Conservation (phyloP, 257 asterid genomes). For the Datura wrightii region DNA sequence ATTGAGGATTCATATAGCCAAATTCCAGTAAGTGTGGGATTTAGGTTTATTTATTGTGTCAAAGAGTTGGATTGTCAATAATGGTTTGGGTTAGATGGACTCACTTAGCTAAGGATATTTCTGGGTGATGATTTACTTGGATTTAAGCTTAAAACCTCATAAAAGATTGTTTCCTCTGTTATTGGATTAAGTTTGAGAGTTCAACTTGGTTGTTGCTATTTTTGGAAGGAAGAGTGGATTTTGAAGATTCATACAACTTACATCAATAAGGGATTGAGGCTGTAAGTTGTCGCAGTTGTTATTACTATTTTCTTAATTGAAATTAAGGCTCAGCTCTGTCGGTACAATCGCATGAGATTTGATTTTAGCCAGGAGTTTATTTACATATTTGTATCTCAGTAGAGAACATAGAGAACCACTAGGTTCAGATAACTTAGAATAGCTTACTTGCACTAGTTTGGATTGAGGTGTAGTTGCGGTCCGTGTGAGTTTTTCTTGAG, state of each 20-base stretch:
- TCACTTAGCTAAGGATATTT: constrained; percentile 5
- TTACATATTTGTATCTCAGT: neutral
- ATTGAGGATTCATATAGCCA: neutral
- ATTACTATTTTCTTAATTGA: neutral
- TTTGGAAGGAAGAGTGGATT: neutral
- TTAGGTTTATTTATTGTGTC: neutral
- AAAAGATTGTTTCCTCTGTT: neutral
- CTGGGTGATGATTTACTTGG: neutral
- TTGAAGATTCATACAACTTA: neutral
- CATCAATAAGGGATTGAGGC: constrained; percentile 4
- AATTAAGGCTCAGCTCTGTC: neutral
- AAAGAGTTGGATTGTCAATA: neutral
- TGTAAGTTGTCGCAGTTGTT: neutral
- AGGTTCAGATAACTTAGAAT: neutral
- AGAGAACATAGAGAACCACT: neutral
- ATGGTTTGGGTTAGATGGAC: constrained; percentile 21
- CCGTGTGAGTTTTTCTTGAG: neutral
- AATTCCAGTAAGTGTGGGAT: neutral
- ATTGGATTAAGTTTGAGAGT: neutral
- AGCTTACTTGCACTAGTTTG: neutral
- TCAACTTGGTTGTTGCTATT: neutral
- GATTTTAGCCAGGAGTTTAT: neutral
- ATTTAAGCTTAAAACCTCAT: constrained; percentile 2
- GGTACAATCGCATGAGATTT: neutral
- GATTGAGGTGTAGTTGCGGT: neutral